Percentiles rank a stretch among this genome's conserved stretches.
phyloP scores from a whole-genome alignment of 345 rosid species.

The Murraya koenigii region DNA sequence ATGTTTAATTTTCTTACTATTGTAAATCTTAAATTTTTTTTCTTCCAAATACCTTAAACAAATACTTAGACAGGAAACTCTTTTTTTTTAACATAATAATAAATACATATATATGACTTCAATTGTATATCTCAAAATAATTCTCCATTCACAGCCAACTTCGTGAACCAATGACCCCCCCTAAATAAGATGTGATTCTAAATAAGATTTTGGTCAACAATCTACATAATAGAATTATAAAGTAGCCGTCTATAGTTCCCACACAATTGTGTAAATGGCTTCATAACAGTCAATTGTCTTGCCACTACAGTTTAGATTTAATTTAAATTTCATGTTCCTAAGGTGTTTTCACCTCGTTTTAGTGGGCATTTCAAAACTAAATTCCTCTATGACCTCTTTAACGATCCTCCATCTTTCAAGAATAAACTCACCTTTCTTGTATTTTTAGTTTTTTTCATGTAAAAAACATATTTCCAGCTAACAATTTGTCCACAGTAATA shows the following conservation, averaged over 20 bases:
- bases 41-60: too few species aligned
- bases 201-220: not conserved
- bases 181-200: not conserved
- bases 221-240: not conserved
- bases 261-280: not conserved
- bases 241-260: not conserved
- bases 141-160: not conserved
- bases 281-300: not conserved
- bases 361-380: slow-evolving; percentile 27
- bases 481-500: slow-evolving; percentile 48
- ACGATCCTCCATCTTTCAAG: slow-evolving; percentile 46
- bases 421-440: slow-evolving; percentile 49
- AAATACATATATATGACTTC: not conserved
- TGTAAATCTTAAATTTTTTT: too few species aligned
- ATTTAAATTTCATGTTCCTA: slow-evolving; percentile 4
- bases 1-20: too few species aligned
- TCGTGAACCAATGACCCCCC: too few species aligned
- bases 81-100: not conserved
- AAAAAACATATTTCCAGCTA: slow-evolving; percentile 45
- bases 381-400: slow-evolving; percentile 26
- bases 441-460: slow-evolving; percentile 37
- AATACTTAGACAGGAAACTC: too few species aligned
- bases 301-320: not conserved
- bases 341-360: slow-evolving; percentile 24
- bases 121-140: not conserved